phyloP scores from a whole-genome alignment of 495 filamentous ascomycete genomes.

The Hypoxylon crocopeplum region DNA sequence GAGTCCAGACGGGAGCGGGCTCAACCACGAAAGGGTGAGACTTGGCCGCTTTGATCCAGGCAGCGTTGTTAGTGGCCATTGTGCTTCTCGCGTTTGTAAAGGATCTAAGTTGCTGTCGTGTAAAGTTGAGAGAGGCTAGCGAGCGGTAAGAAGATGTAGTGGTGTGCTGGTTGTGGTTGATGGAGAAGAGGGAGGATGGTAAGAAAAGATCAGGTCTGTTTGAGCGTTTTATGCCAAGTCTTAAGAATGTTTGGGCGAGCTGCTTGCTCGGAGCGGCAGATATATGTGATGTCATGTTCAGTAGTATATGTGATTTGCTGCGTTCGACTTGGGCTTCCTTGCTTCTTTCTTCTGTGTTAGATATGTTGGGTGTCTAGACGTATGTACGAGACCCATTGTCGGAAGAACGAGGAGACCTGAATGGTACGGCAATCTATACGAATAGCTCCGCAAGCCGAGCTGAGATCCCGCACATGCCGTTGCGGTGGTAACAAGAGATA shows the following conservation, averaged over 20 bases:
- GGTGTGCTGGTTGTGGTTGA: conserved; percentile 7
- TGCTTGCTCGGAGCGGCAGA: conserved; percentile 12
- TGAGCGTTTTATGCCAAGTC: conserved; percentile 21
- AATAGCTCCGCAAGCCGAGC: conserved; percentile 28
- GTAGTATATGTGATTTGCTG: not conserved
- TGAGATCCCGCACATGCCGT: conserved; percentile 6
- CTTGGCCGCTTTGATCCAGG: conserved; percentile 35
- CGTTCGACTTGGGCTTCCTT: conserved; percentile 6
- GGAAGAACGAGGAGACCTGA: conserved; percentile 19
- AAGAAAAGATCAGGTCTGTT: conserved; percentile 15
- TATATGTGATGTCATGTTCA: conserved; percentile 22
- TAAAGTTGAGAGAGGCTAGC: not conserved
- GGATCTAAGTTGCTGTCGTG: not conserved
- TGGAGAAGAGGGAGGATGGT: conserved; percentile 15
- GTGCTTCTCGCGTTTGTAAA: conserved; percentile 16
- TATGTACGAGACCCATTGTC: conserved; percentile 16
- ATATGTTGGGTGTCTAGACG: conserved; percentile 13
- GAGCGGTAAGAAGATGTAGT: not conserved
- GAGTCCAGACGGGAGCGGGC: conserved; percentile 37
- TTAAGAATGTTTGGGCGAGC: conserved; percentile 31
- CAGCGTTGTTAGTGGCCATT: conserved; percentile 38
- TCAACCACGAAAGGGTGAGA: conserved; percentile 41
- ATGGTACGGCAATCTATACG: conserved; percentile 4
- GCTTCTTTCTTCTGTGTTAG: conserved; percentile 12
- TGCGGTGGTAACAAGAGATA: not conserved